phyloP scores from a whole-genome alignment of 2,329 filamentous ascomycete species.

The Monosporascus sp. region DNA sequence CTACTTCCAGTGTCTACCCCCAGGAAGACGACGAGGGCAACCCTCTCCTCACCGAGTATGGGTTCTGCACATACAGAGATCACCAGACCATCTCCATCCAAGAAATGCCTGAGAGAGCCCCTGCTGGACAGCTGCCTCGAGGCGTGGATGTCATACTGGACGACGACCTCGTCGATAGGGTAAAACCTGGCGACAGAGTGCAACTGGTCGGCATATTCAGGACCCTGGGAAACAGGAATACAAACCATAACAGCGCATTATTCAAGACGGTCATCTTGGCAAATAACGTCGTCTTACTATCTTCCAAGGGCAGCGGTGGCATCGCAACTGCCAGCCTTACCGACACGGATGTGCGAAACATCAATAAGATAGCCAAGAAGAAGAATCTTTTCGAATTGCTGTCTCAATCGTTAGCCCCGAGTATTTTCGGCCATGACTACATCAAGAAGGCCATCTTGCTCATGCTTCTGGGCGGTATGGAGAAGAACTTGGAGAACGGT shows the following conservation, averaged over 20 bases:
- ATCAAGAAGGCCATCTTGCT: constrained; percentile 97
- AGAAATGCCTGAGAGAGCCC: constrained; percentile 96
- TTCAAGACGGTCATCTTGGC: constrained; percentile 93
- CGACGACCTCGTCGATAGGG: constrained; percentile 89
- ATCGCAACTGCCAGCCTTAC: constrained; percentile 90
- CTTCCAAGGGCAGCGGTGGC: constrained; percentile 92
- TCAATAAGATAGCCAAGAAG: constrained; percentile 95
- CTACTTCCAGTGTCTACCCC: constrained; percentile 88
- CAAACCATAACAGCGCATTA: constrained; percentile 80
- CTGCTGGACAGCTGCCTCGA: constrained; percentile 88
- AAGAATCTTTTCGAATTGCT: constrained; percentile 88
- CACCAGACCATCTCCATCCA: constrained; percentile 98
- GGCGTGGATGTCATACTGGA: constrained; percentile 96
- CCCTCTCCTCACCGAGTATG: constrained; percentile 89
- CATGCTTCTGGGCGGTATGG: constrained; percentile 91
- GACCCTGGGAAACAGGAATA: constrained; percentile 90
- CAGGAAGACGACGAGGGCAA: constrained; percentile 92
- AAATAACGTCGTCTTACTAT: constrained; percentile 91
- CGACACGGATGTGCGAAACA: constrained; percentile 95
- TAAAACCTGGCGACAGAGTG: constrained; percentile 93
- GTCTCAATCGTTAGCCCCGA: constrained; percentile 89
- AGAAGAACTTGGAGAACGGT: constrained; percentile 97
- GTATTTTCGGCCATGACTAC: constrained; percentile 94
- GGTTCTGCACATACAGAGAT: constrained; percentile 90
- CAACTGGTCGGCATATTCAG: constrained; percentile 96